Conservation (phyloP, 257 asterid species). For the Solanum habrochaites region DNA sequence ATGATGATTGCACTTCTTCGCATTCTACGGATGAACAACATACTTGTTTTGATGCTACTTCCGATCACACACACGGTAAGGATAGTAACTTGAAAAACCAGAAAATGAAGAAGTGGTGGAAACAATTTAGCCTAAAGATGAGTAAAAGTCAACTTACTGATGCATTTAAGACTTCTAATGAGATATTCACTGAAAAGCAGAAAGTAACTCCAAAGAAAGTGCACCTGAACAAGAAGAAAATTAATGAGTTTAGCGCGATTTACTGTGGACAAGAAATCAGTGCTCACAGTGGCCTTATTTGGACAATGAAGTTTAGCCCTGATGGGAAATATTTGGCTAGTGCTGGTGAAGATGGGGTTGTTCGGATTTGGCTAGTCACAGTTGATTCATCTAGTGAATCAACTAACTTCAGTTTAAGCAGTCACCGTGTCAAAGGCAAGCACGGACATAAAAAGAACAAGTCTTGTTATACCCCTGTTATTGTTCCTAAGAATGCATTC, state of each 20-base stretch:
- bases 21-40: neutral
- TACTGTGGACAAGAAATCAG: conserved; percentile 42
- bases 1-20: conserved; percentile 10
- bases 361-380: conserved; percentile 53
- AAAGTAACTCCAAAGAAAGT: conserved; percentile 13
- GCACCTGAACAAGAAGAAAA: conserved; percentile 30
- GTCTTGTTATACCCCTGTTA: conserved; percentile 11
- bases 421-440: neutral
- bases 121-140: conserved; percentile 15
- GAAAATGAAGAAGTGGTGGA: conserved; percentile 46
- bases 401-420: conserved; percentile 5
- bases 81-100: conserved; percentile 11
- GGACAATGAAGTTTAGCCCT: conserved; percentile 75
- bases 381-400: conserved; percentile 13
- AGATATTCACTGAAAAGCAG: neutral
- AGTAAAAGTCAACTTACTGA: conserved; percentile 13
- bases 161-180: conserved; percentile 6
- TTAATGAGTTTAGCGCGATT: conserved; percentile 40
- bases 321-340: conserved; percentile 68
- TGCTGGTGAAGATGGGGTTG: conserved; percentile 76
- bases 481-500: conserved; percentile 51
- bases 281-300: conserved; percentile 53
- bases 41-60: neutral
- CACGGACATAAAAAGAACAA: conserved; percentile 5
- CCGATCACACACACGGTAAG: neutral